Evolutionary conservation across 2,329 filamentous ascomycete genomes (phyloP).

Genomic region (Penicillium sp.): DNA sequence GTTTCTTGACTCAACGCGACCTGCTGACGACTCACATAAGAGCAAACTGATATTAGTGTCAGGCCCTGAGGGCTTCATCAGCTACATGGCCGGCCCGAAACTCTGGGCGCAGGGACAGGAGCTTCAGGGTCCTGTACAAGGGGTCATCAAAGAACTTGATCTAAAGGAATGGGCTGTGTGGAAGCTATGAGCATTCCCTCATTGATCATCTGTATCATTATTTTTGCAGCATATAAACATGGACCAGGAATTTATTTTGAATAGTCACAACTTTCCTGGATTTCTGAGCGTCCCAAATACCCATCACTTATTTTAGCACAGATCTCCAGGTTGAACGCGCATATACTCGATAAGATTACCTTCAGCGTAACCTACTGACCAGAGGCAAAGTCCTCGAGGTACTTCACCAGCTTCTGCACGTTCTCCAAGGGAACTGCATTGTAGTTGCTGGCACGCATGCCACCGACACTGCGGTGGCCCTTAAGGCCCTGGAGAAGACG

Average conservation of each 20-base stretch:
- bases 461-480: conserved; percentile 82
- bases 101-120: conserved; percentile 69
- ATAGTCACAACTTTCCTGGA: conserved; percentile 18
- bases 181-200: conserved; percentile 49
- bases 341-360: conserved; percentile 9
- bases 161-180: conserved; percentile 57
- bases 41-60: conserved; percentile 70
- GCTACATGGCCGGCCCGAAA: conserved; percentile 75
- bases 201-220: conserved; percentile 19
- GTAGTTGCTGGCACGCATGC: conserved; percentile 84
- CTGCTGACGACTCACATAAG: conserved; percentile 28
- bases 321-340: conserved; percentile 18
- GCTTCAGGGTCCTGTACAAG: conserved; percentile 70
- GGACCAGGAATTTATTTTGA: conserved; percentile 22
- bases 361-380: conserved; percentile 15
- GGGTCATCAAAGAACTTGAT: conserved; percentile 62
- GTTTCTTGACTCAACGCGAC: conserved; percentile 25
- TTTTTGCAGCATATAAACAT: conserved; percentile 14
- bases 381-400: conserved; percentile 54
- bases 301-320: conserved; percentile 9
- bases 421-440: conserved; percentile 66
- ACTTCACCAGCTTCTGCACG: conserved; percentile 43
- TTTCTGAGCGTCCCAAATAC: conserved; percentile 10
- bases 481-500: conserved; percentile 74
- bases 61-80: conserved; percentile 86